phyloP scores from a whole-genome alignment of 2,329 filamentous ascomycete genomes.

The Aspergillus calidoustus region DNA sequence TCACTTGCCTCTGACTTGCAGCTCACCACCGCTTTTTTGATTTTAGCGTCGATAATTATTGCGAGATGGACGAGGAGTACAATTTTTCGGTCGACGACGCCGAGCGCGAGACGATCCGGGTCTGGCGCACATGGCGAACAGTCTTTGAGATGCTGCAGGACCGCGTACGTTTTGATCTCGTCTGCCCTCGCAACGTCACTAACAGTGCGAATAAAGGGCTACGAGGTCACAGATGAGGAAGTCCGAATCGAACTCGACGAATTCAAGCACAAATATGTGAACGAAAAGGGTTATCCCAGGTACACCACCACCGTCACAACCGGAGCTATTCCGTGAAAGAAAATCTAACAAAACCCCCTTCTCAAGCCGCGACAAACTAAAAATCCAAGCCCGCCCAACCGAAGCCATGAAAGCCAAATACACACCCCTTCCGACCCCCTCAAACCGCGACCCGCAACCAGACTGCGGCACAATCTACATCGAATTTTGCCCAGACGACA shows the following conservation, averaged over 20 bases:
- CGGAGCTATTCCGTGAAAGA: background rate
- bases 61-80: constrained; percentile 46
- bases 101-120: constrained; percentile 59
- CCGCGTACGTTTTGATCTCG: constrained; percentile 63
- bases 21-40: constrained; percentile 29
- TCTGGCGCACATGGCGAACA: constrained; percentile 94
- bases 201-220: constrained; percentile 66
- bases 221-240: constrained; percentile 88
- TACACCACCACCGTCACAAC: constrained; percentile 54
- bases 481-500: constrained; percentile 82
- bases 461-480: constrained; percentile 90
- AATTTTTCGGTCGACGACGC: constrained; percentile 41
- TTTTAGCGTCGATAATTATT: constrained; percentile 13
- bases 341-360: background rate
- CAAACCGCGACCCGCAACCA: constrained; percentile 71
- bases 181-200: background rate
- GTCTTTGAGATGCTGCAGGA: constrained; percentile 94
- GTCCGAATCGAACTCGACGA: constrained; percentile 82
- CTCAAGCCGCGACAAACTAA: constrained; percentile 76
- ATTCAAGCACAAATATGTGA: constrained; percentile 74
- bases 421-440: constrained; percentile 70
- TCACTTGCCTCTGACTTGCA: constrained; percentile 20
- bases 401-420: constrained; percentile 84
- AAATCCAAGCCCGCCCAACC: constrained; percentile 85
- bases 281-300: constrained; percentile 75